Evolutionary conservation across 1,139 yeast species (phyloP), one percentile per base, ranked within the genome.

Genomic region (Protomyces pachydermus): DNA sequence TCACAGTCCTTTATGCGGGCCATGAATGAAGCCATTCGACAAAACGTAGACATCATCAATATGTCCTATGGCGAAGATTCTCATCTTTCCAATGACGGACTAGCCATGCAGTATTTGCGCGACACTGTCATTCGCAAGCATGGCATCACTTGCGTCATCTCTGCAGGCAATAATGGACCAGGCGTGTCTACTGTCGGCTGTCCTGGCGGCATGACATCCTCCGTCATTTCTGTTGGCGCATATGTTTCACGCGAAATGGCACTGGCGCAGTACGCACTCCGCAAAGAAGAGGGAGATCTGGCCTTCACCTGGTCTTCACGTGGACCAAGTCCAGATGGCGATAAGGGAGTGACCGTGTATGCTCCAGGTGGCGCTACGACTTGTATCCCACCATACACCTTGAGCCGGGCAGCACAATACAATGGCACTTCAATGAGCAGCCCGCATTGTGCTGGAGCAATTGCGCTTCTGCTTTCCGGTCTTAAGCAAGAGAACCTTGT

Each of bases 281-380:
- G 65, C 37, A 56, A 60, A 8, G 55, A 60, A 37, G 66, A 55
- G 38, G 64, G 60, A 18, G 67, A 61, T 28, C 46, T 56, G 1
- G 57, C 61, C 32, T 66, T 56, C 56, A 66, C 67, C 14, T 66
- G 67, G 67, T 54, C 63, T 32, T 61, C 65, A 23, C 51, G 64
- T 12, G 67, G 67, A 12, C 67, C 67, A 9, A 60, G 65, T 5
- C 46, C 57, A 14, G 66, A 66, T 54, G 67, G 67, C 5, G 67
- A 61, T 16, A 60, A 52, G 51, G 67, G 67, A 12, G 66, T 66
- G 9, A 58, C 67, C 2, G 56, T 66, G 35, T 65, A 60, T 45
- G 66, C 67, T 1, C 67, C 67, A 6, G 67, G 67, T 2, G 67
- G 62, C 5, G 67, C 67, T 8, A 66, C 66, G 32, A 66, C 67